Evolutionary conservation across 2,329 filamentous ascomycete species (phyloP).

Genomic region (Ilyonectria robusta): DNA sequence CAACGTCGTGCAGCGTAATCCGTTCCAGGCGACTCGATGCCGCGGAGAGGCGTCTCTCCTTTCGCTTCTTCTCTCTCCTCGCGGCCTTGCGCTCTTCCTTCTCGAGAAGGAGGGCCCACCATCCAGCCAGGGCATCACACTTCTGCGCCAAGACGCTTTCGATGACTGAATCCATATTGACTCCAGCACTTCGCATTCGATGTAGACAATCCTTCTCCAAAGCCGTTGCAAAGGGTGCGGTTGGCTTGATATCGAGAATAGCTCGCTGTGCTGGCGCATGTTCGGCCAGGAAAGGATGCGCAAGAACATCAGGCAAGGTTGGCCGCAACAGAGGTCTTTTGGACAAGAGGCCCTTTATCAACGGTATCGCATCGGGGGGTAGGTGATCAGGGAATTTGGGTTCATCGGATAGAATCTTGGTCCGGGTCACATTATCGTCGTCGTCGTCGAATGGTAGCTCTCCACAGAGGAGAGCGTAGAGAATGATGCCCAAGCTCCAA

Average conservation of each 20-base stretch:
- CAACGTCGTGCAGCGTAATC: slow-evolving; percentile 82
- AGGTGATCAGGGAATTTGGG: slow-evolving; percentile 88
- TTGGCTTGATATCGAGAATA: slow-evolving; percentile 86
- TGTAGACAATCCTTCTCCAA: slow-evolving; percentile 93
- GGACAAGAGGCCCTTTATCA: slow-evolving; percentile 86
- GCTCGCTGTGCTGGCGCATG: slow-evolving; percentile 90
- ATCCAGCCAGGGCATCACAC: slow-evolving; percentile 91
- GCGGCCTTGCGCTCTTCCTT: slow-evolving; percentile 92
- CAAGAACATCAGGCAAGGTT: slow-evolving; percentile 85
- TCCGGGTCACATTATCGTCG: slow-evolving; percentile 88
- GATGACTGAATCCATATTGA: slow-evolving; percentile 94
- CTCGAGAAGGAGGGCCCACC: slow-evolving; percentile 95
- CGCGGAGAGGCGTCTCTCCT: slow-evolving; percentile 87
- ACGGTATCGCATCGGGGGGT: slow-evolving; percentile 80
- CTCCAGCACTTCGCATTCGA: slow-evolving; percentile 92
- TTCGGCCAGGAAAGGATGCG: slow-evolving; percentile 89
- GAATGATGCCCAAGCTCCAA: slow-evolving; percentile 89
- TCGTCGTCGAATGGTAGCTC: slow-evolving; percentile 97
- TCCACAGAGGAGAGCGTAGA: slow-evolving; percentile 85
- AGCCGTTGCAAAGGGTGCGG: slow-evolving; percentile 85
- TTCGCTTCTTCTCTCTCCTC: slow-evolving; percentile 85
- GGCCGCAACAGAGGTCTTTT: slow-evolving; percentile 91
- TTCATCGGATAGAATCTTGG: slow-evolving; percentile 87
- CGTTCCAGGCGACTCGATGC: slow-evolving; percentile 90
- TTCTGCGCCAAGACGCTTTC: slow-evolving; percentile 92